A percentile compares a stretch with the other conserved stretches of the same genome.
phyloP scores from a whole-genome alignment of 2,329 filamentous ascomycete genomes.

The Escovopsis sp. region DNA sequence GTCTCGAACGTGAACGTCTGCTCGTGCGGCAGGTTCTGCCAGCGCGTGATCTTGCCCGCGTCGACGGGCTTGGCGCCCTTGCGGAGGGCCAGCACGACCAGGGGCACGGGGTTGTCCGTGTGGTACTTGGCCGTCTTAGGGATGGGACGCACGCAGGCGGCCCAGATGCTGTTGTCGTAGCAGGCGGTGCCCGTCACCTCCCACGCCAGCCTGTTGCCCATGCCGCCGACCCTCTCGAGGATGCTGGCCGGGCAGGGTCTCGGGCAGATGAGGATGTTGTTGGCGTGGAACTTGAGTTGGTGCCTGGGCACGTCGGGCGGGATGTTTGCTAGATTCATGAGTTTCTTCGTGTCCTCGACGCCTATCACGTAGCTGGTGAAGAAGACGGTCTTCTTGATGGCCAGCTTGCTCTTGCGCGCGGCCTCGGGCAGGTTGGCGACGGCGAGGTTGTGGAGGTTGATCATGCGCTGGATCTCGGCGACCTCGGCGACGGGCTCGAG shows the following conservation, averaged over 20 bases:
- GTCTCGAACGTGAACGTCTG: slow-evolving; percentile 67
- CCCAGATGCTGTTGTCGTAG: slow-evolving; percentile 76
- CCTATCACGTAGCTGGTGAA: slow-evolving; percentile 86
- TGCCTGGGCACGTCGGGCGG: slow-evolving; percentile 47
- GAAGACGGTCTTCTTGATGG: slow-evolving; percentile 75
- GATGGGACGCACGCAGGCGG: slow-evolving; percentile 62
- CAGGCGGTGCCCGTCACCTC: slow-evolving; percentile 62
- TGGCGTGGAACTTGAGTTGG: slow-evolving; percentile 70
- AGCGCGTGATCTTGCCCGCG: slow-evolving; percentile 66
- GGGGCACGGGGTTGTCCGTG: slow-evolving; percentile 64
- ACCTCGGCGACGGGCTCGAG: slow-evolving; percentile 70
- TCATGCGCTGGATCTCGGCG: slow-evolving; percentile 73
- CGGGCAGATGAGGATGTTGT: slow-evolving; percentile 81
- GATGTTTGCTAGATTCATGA: slow-evolving; percentile 55
- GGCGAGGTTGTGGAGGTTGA: slow-evolving; percentile 69
- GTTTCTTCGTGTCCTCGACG: slow-evolving; percentile 52
- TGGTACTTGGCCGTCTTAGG: slow-evolving; percentile 53
- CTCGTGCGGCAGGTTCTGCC: slow-evolving; percentile 61
- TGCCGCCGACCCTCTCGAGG: slow-evolving; percentile 71
- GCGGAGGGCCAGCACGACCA: slow-evolving; percentile 69
- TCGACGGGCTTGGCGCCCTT: slow-evolving; percentile 66
- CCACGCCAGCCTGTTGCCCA: slow-evolving; percentile 74
- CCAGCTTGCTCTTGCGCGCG: slow-evolving; percentile 32
- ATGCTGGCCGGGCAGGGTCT: slow-evolving; percentile 58
- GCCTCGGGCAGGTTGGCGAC: slow-evolving; percentile 19